Conservation (phyloP, 2,329 filamentous ascomycete genomes). For the Fusarium nodosum region DNA sequence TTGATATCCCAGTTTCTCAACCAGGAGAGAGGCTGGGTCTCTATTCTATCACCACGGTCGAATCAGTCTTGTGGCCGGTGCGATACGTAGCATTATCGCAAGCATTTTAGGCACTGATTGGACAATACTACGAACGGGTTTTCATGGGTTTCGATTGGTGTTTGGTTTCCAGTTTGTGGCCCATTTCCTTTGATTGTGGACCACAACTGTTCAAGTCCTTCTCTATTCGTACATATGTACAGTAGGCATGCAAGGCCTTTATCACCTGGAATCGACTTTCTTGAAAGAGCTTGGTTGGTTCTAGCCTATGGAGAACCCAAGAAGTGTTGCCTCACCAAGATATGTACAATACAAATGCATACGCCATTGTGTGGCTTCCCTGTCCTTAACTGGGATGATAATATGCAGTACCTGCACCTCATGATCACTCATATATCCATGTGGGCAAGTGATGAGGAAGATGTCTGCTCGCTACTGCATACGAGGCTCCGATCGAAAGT, state of each 20-base stretch:
- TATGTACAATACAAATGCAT: neutral
- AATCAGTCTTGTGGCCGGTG: slow-evolving; percentile 32
- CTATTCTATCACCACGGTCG: slow-evolving; percentile 35
- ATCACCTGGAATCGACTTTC: slow-evolving; percentile 10
- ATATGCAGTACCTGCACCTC: slow-evolving; percentile 6
- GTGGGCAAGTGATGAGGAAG: slow-evolving; percentile 2
- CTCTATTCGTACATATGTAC: neutral
- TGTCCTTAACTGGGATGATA: slow-evolving; percentile 19
- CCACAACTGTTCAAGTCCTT: slow-evolving; percentile 5
- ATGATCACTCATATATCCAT: slow-evolving; percentile 17
- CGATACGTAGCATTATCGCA: neutral
- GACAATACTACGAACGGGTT: neutral
- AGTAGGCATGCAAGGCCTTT: slow-evolving; percentile 7
- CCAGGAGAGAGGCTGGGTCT: slow-evolving; percentile 17
- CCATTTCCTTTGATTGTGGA: slow-evolving; percentile 3
- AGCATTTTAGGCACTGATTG: slow-evolving; percentile 26
- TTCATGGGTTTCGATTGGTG: slow-evolving; percentile 28
- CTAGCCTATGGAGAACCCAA: slow-evolving; percentile 3
- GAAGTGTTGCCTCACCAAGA: slow-evolving; percentile 1
- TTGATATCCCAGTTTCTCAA: slow-evolving; percentile 21
- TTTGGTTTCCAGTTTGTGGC: slow-evolving; percentile 6
- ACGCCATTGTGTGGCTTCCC: slow-evolving; percentile 17
- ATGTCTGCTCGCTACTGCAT: neutral
- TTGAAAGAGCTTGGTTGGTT: slow-evolving; percentile 23
- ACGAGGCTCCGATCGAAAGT: neutral